Conservation (phyloP, 1,139 yeast genomes). For the Diutina catenulata region DNA sequence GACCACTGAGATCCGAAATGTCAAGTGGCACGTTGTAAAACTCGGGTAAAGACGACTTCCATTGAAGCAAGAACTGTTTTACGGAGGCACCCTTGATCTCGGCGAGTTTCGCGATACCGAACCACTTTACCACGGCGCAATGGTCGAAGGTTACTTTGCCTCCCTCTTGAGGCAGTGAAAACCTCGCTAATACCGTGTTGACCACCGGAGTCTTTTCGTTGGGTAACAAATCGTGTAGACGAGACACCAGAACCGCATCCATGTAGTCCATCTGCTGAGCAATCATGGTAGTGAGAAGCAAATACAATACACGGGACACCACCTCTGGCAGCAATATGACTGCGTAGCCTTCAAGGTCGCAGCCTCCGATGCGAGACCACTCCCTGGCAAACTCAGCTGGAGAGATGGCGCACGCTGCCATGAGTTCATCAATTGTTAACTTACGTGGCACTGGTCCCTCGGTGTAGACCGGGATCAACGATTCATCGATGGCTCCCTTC, state of each 20-base stretch:
- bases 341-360: slow-evolving; percentile 28
- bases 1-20: slow-evolving; percentile 39
- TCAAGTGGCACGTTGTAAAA: slow-evolving; percentile 49
- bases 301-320: slow-evolving; percentile 23
- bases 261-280: slow-evolving; percentile 12
- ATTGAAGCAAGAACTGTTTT: slow-evolving; percentile 43
- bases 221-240: slow-evolving; percentile 12
- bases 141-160: slow-evolving; percentile 24
- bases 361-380: slow-evolving; percentile 52
- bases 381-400: slow-evolving; percentile 33
- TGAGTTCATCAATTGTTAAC: slow-evolving; percentile 25
- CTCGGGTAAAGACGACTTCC: slow-evolving; percentile 60
- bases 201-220: slow-evolving; percentile 21
- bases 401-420: slow-evolving; percentile 44
- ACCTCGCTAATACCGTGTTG: slow-evolving; percentile 35
- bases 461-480: slow-evolving; percentile 36
- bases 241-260: slow-evolving; percentile 6
- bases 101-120: slow-evolving; percentile 42
- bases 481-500: slow-evolving; percentile 31
- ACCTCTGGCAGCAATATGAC: slow-evolving; percentile 15
- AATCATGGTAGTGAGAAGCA: slow-evolving; percentile 39
- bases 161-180: slow-evolving; percentile 15
- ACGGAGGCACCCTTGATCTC: slow-evolving; percentile 18
- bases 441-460: slow-evolving; percentile 12
- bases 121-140: slow-evolving; percentile 39